Percentiles rank a stretch among this genome's conserved stretches.
Conservation (phyloP, 73 alveolate species). For the Tetrahymena thermophila region DNA sequence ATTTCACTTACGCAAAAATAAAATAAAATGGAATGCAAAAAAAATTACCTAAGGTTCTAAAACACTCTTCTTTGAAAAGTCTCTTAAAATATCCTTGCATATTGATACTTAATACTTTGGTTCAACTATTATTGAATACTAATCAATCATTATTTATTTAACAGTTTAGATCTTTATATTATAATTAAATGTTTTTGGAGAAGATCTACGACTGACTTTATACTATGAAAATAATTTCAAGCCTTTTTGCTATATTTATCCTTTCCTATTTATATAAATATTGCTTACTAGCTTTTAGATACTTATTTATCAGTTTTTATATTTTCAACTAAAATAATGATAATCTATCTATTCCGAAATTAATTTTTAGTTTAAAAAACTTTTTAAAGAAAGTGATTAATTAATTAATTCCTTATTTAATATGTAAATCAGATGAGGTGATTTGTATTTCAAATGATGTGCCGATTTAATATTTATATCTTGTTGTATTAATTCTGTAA, state of each 20-base stretch:
- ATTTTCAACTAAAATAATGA: not conserved
- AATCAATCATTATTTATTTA: not conserved
- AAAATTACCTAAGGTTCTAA: not conserved
- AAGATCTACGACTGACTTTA: too few relatives aligned
- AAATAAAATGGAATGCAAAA: too few relatives aligned
- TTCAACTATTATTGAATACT: not conserved
- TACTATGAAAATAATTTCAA: not conserved
- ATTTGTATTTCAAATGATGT: not conserved
- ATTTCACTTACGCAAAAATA: not conserved
- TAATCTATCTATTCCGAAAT: not conserved
- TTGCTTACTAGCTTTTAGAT: not conserved
- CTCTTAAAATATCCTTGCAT: not conserved
- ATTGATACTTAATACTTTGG: not conserved
- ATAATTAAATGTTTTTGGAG: too few relatives aligned
- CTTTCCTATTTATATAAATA: not conserved
- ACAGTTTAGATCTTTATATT: not conserved
- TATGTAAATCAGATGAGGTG: not conserved
- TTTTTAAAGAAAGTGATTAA: not conserved
- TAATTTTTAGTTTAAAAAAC: not conserved
- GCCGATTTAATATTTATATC: not conserved
- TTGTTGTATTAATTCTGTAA: not conserved
- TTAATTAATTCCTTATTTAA: not conserved
- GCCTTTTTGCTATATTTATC: not conserved
- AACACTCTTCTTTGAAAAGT: not conserved
- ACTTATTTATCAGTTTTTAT: not conserved